These are phyloP conservation scores for Globisporangium sylvaticum DNA, from an alignment of 352 stramenopile species.

Conservation along the genomic window DNA sequence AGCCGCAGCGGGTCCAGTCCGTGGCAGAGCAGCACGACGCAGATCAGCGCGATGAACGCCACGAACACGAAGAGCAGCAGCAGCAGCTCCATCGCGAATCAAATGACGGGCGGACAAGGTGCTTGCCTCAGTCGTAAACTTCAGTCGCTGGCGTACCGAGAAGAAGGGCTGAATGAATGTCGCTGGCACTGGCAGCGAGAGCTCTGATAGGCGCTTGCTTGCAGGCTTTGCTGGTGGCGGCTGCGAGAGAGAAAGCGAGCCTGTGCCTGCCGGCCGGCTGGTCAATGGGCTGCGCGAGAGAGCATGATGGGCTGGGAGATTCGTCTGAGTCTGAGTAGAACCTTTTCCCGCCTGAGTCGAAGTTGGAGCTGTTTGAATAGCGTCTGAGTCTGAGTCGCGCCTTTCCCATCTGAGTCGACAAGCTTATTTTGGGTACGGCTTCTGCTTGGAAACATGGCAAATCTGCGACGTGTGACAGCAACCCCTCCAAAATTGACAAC, in stretches of 20 bases:
- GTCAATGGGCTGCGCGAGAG: neutral
- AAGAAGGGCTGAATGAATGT: neutral
- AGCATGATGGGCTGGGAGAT: neutral
- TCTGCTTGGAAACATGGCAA: neutral
- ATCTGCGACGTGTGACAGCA: slow-evolving; percentile 9
- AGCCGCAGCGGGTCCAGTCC: slow-evolving; percentile 60
- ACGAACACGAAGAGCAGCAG: slow-evolving; percentile 33
- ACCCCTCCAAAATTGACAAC: neutral
- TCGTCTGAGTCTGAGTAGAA: slow-evolving; percentile 14
- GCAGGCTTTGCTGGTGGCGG: neutral
- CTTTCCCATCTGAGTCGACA: neutral
- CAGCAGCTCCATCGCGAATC: slow-evolving; percentile 31
- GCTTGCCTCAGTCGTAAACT: neutral
- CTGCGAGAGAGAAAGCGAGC: neutral
- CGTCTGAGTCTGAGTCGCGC: neutral
- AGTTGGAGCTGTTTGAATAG: neutral
- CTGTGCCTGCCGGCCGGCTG: neutral
- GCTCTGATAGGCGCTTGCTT: neutral
- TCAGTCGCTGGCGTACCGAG: neutral
- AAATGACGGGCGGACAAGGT: neutral
- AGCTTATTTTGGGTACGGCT: neutral
- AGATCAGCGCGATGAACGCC: slow-evolving; percentile 35
- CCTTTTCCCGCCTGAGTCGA: neutral
- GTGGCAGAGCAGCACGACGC: slow-evolving; percentile 42
- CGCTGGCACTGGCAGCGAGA: neutral